Evolutionary conservation across 345 rosid species (phyloP), one percentile per base, ranked within the genome.

Genomic region (Lenwebbia sp.): DNA sequence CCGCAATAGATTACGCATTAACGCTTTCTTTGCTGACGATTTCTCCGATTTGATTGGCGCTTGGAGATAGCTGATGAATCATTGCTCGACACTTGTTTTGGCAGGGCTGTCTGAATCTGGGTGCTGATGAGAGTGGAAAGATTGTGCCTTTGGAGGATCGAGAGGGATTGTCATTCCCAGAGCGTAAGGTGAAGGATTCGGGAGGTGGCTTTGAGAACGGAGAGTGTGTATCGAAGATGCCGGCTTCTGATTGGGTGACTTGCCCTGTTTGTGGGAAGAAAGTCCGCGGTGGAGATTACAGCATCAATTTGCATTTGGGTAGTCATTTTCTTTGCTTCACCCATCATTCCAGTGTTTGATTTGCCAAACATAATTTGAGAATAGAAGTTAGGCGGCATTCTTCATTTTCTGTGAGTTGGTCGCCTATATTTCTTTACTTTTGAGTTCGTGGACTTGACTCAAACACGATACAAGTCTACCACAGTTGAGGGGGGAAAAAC

Each of bases 231-330:
- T 40, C 7, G 65, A 83, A 54, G 58, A 52, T 83, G 25, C 83
- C 87, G 10, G 40, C 47, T 54, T 50, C 87, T 44, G 88, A 86
- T 84, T 83, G 87, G 89, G 93, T 92, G 56, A 83, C 52, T 53
- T 88, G 95, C 85, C 93, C 94, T 82, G 92, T 93, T 53, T 95
- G 97, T 76, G 90, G 90, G 74, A 85, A 83, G 54, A 86, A 83
- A 84, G 84, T 95, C 87, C 86, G 90, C 17, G 92, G 92, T 21
- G 92, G 88, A 86, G 91, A 92, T 84, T 58, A 85, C 65, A 52
- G 55, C 75, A 88, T 95, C 89, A 95, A 94, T 87, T 87, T 93
- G 86, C 98, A 95, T 91, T 90, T 95, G 44, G 96, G 98, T 95
- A 91, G 51, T 58, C 56, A 3, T 53, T 2, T 53, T 25, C 40